Base-by-base conservation (phyloP, 352 stramenopile species). In the Globisporangium nagaii region DNA sequence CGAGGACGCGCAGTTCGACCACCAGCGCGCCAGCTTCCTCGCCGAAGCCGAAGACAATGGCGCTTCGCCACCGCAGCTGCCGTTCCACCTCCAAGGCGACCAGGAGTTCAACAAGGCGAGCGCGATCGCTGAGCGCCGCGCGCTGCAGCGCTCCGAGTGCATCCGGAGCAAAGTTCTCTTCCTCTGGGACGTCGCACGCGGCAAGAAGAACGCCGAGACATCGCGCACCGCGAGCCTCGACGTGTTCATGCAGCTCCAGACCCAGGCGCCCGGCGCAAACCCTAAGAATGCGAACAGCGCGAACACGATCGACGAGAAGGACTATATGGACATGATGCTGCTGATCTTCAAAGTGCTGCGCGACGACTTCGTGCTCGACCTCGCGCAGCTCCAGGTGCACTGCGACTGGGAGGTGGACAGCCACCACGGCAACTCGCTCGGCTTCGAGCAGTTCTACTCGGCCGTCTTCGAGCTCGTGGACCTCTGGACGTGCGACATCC, bases 341-440 rank as follows among this genome's bases (percentile, higher is more conserved):
- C 62, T 92, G 0, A 66, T 92, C 37, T 92, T 87, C 66, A 92
- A 92, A 47, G 82, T 84, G 10, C 56, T 92, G 25, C 69, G 82
- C 2, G 67, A 82, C 2, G 79, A 90, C 52, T 92, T 92, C 57
- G 73, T 82, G 20, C 53, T 86, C 10, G 65, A 76, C 12, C 54
- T 72, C 12, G 82, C 82, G 0, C 47, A 79, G 39, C 63, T 62
- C 9, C 76, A 92, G 56, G 88, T 92, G 39, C 68, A 76, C 24
- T 87, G 75, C 51, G 82, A 92, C 71, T 92, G 82, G 82, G 75
- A 80, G 41, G 75, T 90, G 12, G 79, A 92, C 66, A 89, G 77
- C 40, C 79, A 79, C 34, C 72, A 84, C 36, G 67, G 73, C 4
- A 53, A 70, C n/a, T 56, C 55, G 6, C 66, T 92, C 25, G 72